Evolutionary conservation across 331 rosid genomes (phyloP), one percentile per base, ranked within the genome.

Genomic region (Erythrophleum ivorense): DNA sequence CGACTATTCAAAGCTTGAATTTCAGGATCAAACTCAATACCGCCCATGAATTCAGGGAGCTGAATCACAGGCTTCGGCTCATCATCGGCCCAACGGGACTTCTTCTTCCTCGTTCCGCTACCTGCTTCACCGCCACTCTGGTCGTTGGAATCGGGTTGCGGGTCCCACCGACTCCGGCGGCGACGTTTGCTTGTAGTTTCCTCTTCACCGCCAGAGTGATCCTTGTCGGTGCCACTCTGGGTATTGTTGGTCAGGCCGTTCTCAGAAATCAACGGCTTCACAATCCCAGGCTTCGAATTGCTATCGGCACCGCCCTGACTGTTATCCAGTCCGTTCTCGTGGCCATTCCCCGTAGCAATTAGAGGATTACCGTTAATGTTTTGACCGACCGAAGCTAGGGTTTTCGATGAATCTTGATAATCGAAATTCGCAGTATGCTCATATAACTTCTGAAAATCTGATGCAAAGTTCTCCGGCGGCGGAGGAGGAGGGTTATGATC

Each of bases 21-120:
- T 75, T 96, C 99, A 6, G 97, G 98, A 84, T 96, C 97, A 14
- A 93, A 93, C 80, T 96, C 99, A 62, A 96, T 96, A 80, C 98
- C 98, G 48, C 97, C 98, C 99, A 96, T 91, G 84, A 96, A 96
- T 82, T 93, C 99, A 43, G 98, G 99, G 15, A 96, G 91, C 86
- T 95, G 97, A 85, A 96, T 92, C 78, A 88, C 88, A 48, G 92
- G 95, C 88, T 95, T 95, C 9, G 97, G 94, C 31, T 95, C 99
- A 0, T 95, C 99, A 2, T 92, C 99, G 0, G 98, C 98, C 99
- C 99, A 95, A 7, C 98, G 87, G 0, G 99, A 95, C 87, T 89
- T 95, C 89, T 98, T 82, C 91, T 88, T 95, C 86, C 88, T 82
- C 13, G 94, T 36, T 7, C 94, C 94, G 11, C 86, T 38, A 0